Percentiles rank a stretch among this genome's conserved stretches.
phyloP scores from a whole-genome alignment of 495 filamentous ascomycete species.

The Pseudevernia furfuracea region DNA sequence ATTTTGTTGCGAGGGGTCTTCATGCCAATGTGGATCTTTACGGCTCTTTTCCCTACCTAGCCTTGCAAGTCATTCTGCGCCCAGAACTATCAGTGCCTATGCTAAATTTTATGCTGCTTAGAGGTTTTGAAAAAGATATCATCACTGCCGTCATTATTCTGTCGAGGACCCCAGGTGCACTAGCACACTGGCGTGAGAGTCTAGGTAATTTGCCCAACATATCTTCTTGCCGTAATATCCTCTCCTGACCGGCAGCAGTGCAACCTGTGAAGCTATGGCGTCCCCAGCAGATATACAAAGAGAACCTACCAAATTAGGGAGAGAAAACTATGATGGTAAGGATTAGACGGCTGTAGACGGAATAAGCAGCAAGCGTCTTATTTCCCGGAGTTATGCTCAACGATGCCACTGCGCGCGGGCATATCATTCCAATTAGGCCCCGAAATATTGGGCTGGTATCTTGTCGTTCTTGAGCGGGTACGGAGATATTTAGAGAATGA shows the following conservation, averaged over 20 bases:
- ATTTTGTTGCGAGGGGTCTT: slow-evolving; percentile 40
- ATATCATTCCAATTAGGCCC: too few species aligned
- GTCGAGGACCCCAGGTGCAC: slow-evolving; percentile 33
- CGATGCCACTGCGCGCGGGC: too few species aligned
- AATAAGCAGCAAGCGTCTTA: too few species aligned
- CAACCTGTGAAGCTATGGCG: slow-evolving; percentile 3
- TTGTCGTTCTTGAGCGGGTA: too few species aligned
- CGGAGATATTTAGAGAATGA: too few species aligned
- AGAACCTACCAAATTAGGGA: too few species aligned
- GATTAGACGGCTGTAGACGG: too few species aligned
- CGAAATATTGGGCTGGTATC: too few species aligned
- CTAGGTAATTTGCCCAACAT: slow-evolving; percentile 27
- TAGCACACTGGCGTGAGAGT: slow-evolving; percentile 42
- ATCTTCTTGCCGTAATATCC: not conserved
- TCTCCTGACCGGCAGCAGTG: not conserved
- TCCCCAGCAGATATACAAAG: slow-evolving; percentile 17
- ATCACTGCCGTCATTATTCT: not conserved
- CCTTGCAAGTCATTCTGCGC: slow-evolving; percentile 32
- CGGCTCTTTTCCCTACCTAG: slow-evolving; percentile 40
- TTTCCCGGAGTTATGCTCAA: too few species aligned
- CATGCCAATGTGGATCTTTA: slow-evolving; percentile 48
- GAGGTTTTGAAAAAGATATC: not conserved
- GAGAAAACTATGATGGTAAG: too few species aligned
- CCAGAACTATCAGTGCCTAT: slow-evolving; percentile 32
- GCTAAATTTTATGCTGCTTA: slow-evolving; percentile 20